Evolutionary conservation across 2,329 filamentous ascomycete species (phyloP).

Genomic region (Colletotrichum simmondsii): DNA sequence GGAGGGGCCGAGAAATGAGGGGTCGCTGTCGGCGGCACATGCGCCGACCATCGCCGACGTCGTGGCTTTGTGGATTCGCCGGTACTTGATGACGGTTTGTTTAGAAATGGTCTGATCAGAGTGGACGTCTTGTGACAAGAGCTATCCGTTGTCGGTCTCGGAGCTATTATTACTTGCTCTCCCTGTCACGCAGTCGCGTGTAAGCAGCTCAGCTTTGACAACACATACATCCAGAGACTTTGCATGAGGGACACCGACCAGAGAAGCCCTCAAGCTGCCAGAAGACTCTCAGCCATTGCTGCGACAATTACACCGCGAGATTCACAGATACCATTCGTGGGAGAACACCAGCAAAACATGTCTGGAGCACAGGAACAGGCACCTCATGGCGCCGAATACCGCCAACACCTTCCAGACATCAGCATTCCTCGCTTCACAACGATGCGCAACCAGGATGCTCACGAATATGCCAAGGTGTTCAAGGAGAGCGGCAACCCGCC

Average conservation of each 20-base stretch:
- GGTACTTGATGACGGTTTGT: slow-evolving; percentile 7
- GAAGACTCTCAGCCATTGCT: neutral
- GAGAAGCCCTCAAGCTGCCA: neutral
- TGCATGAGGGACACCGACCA: neutral
- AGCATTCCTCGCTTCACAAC: slow-evolving; percentile 69
- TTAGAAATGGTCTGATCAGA: neutral
- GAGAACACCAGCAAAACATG: neutral
- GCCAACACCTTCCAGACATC: slow-evolving; percentile 72
- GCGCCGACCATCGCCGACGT: slow-evolving; percentile 17
- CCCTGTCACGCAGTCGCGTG: neutral
- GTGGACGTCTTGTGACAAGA: neutral
- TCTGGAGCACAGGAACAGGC: neutral
- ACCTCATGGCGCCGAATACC: slow-evolving; percentile 53
- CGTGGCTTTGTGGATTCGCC: neutral
- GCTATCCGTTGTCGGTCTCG: neutral
- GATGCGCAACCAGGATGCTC: slow-evolving; percentile 71
- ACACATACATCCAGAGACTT: neutral
- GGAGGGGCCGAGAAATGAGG: slow-evolving; percentile 23
- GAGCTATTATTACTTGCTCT: neutral
- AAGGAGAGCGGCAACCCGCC: slow-evolving; percentile 69
- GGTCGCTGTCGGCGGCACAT: slow-evolving; percentile 20
- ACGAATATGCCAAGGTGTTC: slow-evolving; percentile 71
- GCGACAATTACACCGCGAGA: neutral
- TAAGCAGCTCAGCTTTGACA: neutral
- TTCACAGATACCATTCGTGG: neutral